Evolutionary conservation across 208 protist genomes (phyloP), one percentile per base, ranked within the genome.

Genomic region (Leishmania martiniquensis): DNA sequence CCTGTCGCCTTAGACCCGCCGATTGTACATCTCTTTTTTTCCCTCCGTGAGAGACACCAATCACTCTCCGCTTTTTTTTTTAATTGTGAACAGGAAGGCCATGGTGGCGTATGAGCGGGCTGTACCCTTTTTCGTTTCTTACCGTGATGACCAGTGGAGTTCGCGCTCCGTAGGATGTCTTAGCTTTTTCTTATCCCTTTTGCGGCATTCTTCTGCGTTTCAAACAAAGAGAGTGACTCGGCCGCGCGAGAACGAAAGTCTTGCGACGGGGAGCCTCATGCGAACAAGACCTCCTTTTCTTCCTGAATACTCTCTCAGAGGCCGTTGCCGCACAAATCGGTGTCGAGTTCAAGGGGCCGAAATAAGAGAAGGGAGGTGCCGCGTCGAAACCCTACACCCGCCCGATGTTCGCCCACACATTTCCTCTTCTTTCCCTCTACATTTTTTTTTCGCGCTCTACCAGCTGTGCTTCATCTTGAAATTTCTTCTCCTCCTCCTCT

Each of bases 201-300:
- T 17, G 15, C 49, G 9, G 1, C 42, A 49, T 49, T 69, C 37
- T 42, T 47, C 42, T 67, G 62, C 32, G 20, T 22, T 49, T 7
- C 59, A 39, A 63, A 34, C 39, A 49, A 49, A 49, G 42, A 32
- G 63, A 69, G 22, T 55, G 25, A 42, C 45, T 72, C 45, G 3
- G 57, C 67, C 10, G 15, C 29, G 67, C 47, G 67, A 72, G 67
- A 57, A 72, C 67, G 57, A n/a, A 44, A 4, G 67, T 72, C 67
- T 72, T 57, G 67, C 67, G 67, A 55, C 25, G 47, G 12, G 45
- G 44, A 29, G 47, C 17, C 47, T 72, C 67, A 72, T 47, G 39
- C 67, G 67, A 72, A 32, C 5, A 57, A 37, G 67, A 32, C 47
- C 22, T 20, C 12, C 47, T 52, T 70, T 10, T 51, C 57, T 52